Evolutionary conservation across 495 filamentous ascomycete genomes (phyloP), one percentile per base, ranked within the genome.

Genomic region (Mytilinidion resinicola): DNA sequence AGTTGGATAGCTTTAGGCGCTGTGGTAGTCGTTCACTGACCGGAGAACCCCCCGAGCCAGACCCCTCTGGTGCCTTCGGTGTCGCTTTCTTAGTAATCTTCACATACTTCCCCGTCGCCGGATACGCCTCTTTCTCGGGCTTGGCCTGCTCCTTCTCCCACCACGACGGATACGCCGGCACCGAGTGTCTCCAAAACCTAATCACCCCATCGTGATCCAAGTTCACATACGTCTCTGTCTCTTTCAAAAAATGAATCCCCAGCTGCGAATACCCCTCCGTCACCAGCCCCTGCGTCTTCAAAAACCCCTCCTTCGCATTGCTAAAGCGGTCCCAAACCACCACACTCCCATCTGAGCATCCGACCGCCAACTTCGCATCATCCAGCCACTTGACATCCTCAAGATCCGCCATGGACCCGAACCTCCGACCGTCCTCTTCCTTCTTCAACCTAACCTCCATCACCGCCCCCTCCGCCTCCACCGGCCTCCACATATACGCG

Each of bases 401-500:
- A 17, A 42, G 39, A 8, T 12, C 39, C 12, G 39, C 39, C 12
- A 42, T 14, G 39, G 12, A 12, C 25, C 25, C 25, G 25, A 30
- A 30, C 12, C 9, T 12, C 11, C 11, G 11, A 17, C 11, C 17
- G 3, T 9, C 17, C 12, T 42, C 39, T 12, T 42, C 39, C 4
- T 14, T 17, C 17, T 42, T 12, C 17, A 42, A 42, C 9, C 9
- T 42, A 4, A 42, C 9, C 39, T 42, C 39, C 39, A 42, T 14
- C 12, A 17, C 17, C 11, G 17, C 17, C 11, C 12, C 11, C 1
- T 42, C 39, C 12, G 11, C 17, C 25, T 53, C 47, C 21, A 57
- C 52, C 1, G 54, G 54, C 8, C 39, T 44, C 59, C 59, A 62
- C 5, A 62, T 34, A 12, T 36, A 55, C 5, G 39, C 59, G 1